Evolutionary conservation across 108 stramenopile genomes (phyloP).

Genomic region (Chaetoceros tenuissimus): DNA sequence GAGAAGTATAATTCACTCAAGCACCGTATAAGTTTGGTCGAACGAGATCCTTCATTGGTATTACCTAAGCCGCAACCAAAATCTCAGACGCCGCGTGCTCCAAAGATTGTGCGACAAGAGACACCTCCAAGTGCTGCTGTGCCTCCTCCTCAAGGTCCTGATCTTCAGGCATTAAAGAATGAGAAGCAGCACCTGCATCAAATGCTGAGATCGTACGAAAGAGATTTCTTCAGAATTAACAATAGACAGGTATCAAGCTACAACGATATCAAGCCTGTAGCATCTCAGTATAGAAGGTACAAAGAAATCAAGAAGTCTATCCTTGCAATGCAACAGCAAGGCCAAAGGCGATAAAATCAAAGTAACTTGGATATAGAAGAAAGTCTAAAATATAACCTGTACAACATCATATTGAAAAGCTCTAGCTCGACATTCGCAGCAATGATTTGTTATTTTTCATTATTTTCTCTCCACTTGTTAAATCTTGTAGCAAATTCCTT

Average conservation of each 20-base stretch:
- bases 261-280: slow-evolving; percentile 84
- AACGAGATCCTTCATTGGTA: slow-evolving; percentile 44
- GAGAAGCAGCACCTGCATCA: slow-evolving; percentile 82
- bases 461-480: no score
- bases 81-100: slow-evolving; percentile 7
- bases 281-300: slow-evolving; percentile 83
- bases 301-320: slow-evolving; percentile 89
- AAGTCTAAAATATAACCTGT: no score
- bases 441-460: no score
- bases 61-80: slow-evolving; percentile 15
- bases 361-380: no score
- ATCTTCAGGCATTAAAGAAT: slow-evolving; percentile 61
- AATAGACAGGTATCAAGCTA: slow-evolving; percentile 84
- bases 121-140: slow-evolving; percentile 6
- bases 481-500: no score
- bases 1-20: slow-evolving; percentile 92
- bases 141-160: slow-evolving; percentile 24
- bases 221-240: slow-evolving; percentile 78
- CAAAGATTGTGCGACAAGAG: background rate
- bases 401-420: no score
- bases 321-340: slow-evolving; percentile 34
- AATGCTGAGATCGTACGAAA: slow-evolving; percentile 83
- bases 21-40: slow-evolving; percentile 57
- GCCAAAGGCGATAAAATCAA: no score
- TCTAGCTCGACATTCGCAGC: no score